Evolutionary conservation across 306 rosid species (phyloP).

Genomic region (Quercus variabilis): DNA sequence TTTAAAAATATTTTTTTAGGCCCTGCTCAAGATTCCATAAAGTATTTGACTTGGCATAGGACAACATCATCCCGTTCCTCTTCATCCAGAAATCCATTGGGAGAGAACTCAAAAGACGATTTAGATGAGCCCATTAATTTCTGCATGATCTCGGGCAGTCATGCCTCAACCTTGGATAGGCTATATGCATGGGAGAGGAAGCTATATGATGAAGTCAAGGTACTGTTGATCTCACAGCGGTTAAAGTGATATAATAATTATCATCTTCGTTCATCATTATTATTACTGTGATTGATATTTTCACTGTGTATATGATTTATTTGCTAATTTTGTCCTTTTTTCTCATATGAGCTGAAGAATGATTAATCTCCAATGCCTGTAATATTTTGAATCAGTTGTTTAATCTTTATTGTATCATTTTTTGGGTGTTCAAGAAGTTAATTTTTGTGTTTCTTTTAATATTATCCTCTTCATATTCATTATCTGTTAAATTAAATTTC

Average conservation of each 20-base stretch:
- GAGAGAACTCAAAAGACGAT: constrained; percentile 62
- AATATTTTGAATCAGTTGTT: neutral
- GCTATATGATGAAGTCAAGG: constrained; percentile 98
- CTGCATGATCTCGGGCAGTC: constrained; percentile 91
- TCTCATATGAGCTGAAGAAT: neutral
- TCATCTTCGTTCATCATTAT: neutral
- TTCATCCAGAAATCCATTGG: constrained; percentile 79
- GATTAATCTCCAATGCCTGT: neutral
- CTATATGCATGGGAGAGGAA: constrained; percentile 97
- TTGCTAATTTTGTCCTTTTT: neutral
- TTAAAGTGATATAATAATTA: neutral
- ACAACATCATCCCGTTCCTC: constrained; percentile 81
- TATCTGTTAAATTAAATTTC: no score
- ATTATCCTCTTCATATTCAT: no score
- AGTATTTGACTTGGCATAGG: constrained; percentile 92
- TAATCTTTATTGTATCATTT: neutral
- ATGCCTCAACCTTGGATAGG: constrained; percentile 96
- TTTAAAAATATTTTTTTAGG: constrained; percentile 27
- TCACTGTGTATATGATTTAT: neutral
- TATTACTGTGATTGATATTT: neutral
- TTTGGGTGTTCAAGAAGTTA: no score
- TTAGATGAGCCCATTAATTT: constrained; percentile 44
- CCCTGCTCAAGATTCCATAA: constrained; percentile 59
- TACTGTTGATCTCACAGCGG: constrained; percentile 25
- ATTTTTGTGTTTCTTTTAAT: no score